These are phyloP conservation scores for Torrubiella hemipterigena DNA, from an alignment of 2,329 filamentous ascomycete species.

Conservation along the genomic window DNA sequence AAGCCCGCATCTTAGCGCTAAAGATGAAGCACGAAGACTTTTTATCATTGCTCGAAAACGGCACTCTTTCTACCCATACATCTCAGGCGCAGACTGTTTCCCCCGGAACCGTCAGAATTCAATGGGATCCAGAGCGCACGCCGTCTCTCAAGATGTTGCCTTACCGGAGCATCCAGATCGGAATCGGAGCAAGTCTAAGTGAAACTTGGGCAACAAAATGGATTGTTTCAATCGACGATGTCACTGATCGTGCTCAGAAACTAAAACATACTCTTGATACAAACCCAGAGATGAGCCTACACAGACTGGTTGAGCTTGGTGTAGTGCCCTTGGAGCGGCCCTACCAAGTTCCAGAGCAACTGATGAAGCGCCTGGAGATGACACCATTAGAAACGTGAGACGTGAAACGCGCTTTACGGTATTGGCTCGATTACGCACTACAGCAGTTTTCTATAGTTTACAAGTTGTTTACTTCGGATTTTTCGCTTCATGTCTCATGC, in stretches of 20 bases:
- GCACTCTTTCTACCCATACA: slow-evolving; percentile 18
- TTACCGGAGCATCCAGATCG: slow-evolving; percentile 49
- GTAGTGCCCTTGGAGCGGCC: slow-evolving; percentile 32
- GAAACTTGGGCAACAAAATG: slow-evolving; percentile 34
- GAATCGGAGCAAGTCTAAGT: slow-evolving; percentile 35
- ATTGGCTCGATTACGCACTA: too few relatives aligned
- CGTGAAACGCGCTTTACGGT: too few relatives aligned
- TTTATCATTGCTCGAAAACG: slow-evolving; percentile 27
- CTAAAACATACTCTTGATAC: slow-evolving; percentile 34
- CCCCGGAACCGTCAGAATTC: slow-evolving; percentile 37
- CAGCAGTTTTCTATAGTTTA: too few relatives aligned
- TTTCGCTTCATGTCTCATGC: too few relatives aligned
- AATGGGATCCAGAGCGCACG: slow-evolving; percentile 52
- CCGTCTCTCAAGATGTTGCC: slow-evolving; percentile 28
- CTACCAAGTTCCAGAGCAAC: slow-evolving; percentile 26
- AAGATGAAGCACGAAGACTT: slow-evolving; percentile 40
- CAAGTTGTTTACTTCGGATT: too few relatives aligned
- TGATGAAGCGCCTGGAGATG: slow-evolving; percentile 22
- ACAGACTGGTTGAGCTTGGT: slow-evolving; percentile 22
- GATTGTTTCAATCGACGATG: slow-evolving; percentile 44
- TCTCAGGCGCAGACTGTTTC: not conserved
- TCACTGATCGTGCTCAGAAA: slow-evolving; percentile 37
- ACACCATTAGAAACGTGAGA: too few relatives aligned
- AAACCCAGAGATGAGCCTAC: slow-evolving; percentile 17
- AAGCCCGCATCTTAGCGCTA: slow-evolving; percentile 45